Evolutionary conservation across 352 stramenopile genomes (phyloP).

Genomic region (Globisporangium paroecandrum): DNA sequence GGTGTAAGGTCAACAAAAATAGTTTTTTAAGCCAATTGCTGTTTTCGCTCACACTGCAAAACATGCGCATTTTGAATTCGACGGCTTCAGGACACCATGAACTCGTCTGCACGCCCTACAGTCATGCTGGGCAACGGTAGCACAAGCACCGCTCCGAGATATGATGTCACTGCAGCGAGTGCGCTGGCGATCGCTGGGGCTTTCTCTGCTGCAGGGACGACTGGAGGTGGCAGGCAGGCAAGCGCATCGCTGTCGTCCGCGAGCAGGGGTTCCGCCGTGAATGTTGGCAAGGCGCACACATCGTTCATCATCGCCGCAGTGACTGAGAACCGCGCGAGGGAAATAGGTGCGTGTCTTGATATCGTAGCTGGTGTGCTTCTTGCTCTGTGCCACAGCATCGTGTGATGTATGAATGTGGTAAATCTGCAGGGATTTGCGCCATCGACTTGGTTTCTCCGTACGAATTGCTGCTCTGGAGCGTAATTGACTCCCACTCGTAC

Average conservation of each 20-base stretch:
- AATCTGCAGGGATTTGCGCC: conserved; percentile 49
- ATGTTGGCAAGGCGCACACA: conserved; percentile 3
- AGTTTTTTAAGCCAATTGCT: background rate
- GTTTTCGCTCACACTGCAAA: too few relatives aligned
- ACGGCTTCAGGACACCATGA: background rate
- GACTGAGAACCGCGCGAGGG: conserved; percentile 18
- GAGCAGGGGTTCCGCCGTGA: conserved; percentile 4
- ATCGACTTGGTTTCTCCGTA: conserved; percentile 69
- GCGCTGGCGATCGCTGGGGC: background rate
- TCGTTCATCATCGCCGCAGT: conserved; percentile 19
- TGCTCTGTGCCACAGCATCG: background rate
- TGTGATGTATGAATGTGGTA: background rate
- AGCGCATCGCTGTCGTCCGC: background rate
- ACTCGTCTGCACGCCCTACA: background rate
- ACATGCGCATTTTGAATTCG: background rate
- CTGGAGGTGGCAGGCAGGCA: background rate
- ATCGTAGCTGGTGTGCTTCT: background rate
- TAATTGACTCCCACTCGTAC: conserved; percentile 79
- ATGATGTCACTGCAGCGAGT: conserved; percentile 16
- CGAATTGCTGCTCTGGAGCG: conserved; percentile 70
- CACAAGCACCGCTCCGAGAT: background rate
- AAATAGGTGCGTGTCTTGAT: conserved; percentile 11
- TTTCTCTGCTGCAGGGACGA: background rate
- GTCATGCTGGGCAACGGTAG: conserved; percentile 13
- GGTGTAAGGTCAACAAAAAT: background rate